phyloP scores from a whole-genome alignment of 352 stramenopile species.

The Phytophthora lateralis region DNA sequence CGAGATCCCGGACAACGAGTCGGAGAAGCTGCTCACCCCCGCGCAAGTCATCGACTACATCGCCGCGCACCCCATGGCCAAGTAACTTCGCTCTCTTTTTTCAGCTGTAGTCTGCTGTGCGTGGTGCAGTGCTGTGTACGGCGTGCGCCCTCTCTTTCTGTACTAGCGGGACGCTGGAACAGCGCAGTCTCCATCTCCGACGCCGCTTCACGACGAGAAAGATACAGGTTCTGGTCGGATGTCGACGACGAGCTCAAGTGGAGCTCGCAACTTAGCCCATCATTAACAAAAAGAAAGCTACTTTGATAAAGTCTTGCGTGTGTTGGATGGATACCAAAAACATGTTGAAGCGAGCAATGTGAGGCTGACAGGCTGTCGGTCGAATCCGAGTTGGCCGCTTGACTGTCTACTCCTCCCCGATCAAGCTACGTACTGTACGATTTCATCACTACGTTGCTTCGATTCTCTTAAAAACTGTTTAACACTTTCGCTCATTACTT shows the following conservation, averaged over 20 bases:
- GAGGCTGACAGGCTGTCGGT: constrained; percentile 2
- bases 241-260: neutral
- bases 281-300: constrained; percentile 40
- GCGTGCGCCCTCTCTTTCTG: neutral
- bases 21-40: constrained; percentile 98
- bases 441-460: no score
- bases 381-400: no score
- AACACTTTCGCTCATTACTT: constrained; percentile 18
- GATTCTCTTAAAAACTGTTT: no score
- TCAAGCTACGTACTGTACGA: no score
- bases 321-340: neutral
- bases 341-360: constrained; percentile 21
- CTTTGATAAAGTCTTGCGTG: constrained; percentile 33
- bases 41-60: constrained; percentile 99
- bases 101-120: constrained; percentile 12
- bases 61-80: constrained; percentile 98
- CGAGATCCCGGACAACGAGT: constrained; percentile 99
- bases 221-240: constrained; percentile 29
- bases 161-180: constrained; percentile 1
- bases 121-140: constrained; percentile 10
- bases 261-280: constrained; percentile 23
- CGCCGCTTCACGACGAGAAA: constrained; percentile 32
- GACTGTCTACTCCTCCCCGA: no score
- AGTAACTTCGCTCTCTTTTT: constrained; percentile 82
- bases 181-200: constrained; percentile 10